Conservation (phyloP, 2,329 filamentous ascomycete species). For the Dendryphion nanum region DNA sequence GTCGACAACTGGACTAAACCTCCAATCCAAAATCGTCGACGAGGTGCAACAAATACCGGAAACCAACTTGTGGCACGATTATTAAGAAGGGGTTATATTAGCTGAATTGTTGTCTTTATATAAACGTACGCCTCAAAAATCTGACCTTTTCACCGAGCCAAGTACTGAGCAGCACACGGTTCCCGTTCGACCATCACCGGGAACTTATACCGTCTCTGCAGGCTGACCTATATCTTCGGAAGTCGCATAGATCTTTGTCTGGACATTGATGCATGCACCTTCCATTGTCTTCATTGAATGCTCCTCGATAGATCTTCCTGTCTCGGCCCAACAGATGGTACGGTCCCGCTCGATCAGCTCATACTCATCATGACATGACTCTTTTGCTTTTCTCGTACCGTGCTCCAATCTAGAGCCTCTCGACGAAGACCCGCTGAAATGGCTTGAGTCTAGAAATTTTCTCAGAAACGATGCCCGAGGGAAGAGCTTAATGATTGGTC, state of each 20-base stretch:
- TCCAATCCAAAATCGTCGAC: too few relatives aligned
- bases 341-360: background rate
- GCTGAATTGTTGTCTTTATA: too few relatives aligned
- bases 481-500: conserved; percentile 3
- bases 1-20: too few relatives aligned
- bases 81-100: too few relatives aligned
- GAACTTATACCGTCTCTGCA: background rate
- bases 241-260: background rate
- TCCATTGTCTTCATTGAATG: background rate
- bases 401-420: background rate
- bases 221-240: background rate
- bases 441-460: too few relatives aligned
- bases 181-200: too few relatives aligned
- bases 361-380: background rate
- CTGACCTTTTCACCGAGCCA: too few relatives aligned
- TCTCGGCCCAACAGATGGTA: background rate
- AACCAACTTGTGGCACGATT: too few relatives aligned
- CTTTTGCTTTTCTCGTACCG: background rate
- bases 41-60: too few relatives aligned
- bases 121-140: too few relatives aligned
- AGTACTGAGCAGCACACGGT: too few relatives aligned
- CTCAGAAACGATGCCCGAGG: background rate
- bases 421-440: background rate
- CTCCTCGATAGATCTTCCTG: background rate
- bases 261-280: background rate